Evolutionary conservation across 306 rosid genomes (phyloP).

Genomic region (Lotus japonicus): DNA sequence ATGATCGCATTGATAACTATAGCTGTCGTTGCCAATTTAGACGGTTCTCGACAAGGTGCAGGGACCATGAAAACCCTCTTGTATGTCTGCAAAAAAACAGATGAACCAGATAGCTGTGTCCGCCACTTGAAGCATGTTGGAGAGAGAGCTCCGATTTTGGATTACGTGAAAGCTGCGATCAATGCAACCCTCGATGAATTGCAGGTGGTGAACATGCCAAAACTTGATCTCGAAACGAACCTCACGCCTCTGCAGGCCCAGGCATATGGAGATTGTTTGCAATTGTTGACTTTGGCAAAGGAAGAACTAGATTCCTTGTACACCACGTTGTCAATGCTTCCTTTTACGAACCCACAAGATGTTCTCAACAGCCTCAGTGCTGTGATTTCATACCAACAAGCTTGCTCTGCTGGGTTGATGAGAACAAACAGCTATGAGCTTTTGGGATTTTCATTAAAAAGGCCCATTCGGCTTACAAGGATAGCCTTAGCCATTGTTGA

Average conservation of each 20-base stretch:
- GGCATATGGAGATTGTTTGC: constrained; percentile 23
- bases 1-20: constrained; percentile 11
- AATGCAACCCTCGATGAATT: constrained; percentile 15
- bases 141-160: background rate
- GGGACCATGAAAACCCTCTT: background rate
- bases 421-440: background rate
- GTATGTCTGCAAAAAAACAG: background rate
- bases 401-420: constrained; percentile 13
- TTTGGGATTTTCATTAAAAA: constrained; percentile 4
- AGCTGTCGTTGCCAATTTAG: background rate
- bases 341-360: background rate
- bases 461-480: constrained; percentile 12
- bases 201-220: background rate
- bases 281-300: constrained; percentile 2
- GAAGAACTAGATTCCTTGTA: constrained; percentile 14
- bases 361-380: constrained; percentile 20
- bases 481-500: constrained; percentile 23
- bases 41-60: background rate
- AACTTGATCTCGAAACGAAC: background rate
- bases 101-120: background rate
- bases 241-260: background rate
- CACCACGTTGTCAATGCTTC: background rate
- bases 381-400: constrained; percentile 28
- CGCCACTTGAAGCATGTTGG: background rate
- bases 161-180: background rate